These are phyloP conservation scores for Xylaria sp. DNA, from an alignment of 2,329 filamentous ascomycete genomes.

Conservation along the genomic window DNA sequence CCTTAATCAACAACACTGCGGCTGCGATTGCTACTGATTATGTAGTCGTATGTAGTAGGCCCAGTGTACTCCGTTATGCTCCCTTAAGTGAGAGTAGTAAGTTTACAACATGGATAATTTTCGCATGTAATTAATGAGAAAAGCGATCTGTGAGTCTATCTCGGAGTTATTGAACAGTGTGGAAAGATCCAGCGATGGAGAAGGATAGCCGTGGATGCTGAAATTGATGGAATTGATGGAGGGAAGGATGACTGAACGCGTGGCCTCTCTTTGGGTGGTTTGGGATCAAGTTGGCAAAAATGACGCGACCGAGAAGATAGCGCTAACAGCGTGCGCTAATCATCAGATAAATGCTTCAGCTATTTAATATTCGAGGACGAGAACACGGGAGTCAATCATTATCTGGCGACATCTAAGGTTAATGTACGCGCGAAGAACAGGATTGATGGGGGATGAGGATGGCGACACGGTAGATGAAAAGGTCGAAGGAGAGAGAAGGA, in stretches of 20 bases:
- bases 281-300: constrained; percentile 13
- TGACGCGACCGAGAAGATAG: constrained; percentile 31
- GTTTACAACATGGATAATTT: constrained; percentile 46
- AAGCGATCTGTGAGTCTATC: constrained; percentile 37
- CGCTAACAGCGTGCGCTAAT: constrained; percentile 30
- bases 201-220: constrained; percentile 17
- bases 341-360: constrained; percentile 20
- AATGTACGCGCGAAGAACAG: neutral
- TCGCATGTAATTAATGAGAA: constrained; percentile 39
- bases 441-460: constrained; percentile 10
- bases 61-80: constrained; percentile 44
- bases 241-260: constrained; percentile 25
- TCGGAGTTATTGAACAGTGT: constrained; percentile 36
- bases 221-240: constrained; percentile 7
- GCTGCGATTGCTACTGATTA: constrained; percentile 40
- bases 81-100: constrained; percentile 48
- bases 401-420: constrained; percentile 12
- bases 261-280: constrained; percentile 19
- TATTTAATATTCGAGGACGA: constrained; percentile 20
- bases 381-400: constrained; percentile 19
- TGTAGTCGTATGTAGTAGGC: constrained; percentile 37
- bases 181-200: constrained; percentile 26
- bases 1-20: constrained; percentile 38
- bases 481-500: constrained; percentile 24
- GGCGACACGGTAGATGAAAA: constrained; percentile 19